Conservation (phyloP, 2,329 filamentous ascomycete species). For the Biscogniauxia marginata region DNA sequence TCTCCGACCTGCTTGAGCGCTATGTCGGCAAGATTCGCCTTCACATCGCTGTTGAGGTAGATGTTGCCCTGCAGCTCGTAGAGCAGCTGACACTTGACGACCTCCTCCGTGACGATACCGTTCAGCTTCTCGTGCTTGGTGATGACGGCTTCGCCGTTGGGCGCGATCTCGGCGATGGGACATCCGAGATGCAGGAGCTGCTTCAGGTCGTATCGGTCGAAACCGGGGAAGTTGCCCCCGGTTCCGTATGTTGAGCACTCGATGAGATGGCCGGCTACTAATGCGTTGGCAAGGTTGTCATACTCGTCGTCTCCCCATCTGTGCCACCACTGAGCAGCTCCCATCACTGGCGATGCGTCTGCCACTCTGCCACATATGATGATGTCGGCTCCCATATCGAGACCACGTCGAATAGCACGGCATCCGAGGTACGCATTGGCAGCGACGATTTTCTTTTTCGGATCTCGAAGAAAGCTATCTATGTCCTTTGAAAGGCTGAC, state of each 20-base stretch:
- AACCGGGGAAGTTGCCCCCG: slow-evolving; percentile 55
- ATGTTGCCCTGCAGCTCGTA: slow-evolving; percentile 48
- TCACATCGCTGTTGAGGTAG: slow-evolving; percentile 50
- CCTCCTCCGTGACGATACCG: slow-evolving; percentile 37
- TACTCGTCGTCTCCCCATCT: slow-evolving; percentile 48
- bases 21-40: slow-evolving; percentile 39
- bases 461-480: slow-evolving; percentile 30
- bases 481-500: slow-evolving; percentile 41
- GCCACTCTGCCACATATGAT: slow-evolving; percentile 49
- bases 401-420: slow-evolving; percentile 44
- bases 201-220: slow-evolving; percentile 36
- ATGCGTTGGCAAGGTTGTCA: slow-evolving; percentile 47
- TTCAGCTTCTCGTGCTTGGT: slow-evolving; percentile 34
- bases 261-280: slow-evolving; percentile 53
- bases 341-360: slow-evolving; percentile 53
- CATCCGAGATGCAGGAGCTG: slow-evolving; percentile 35
- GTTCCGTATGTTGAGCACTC: slow-evolving; percentile 55
- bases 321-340: slow-evolving; percentile 56
- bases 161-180: slow-evolving; percentile 39
- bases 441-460: slow-evolving; percentile 31
- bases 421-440: slow-evolving; percentile 54
- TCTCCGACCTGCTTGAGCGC: slow-evolving; percentile 34
- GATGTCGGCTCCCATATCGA: slow-evolving; percentile 44
- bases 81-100: slow-evolving; percentile 45
- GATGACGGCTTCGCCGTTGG: slow-evolving; percentile 34